Percentiles rank a stretch among this genome's conserved stretches.
phyloP scores from a whole-genome alignment of 306 rosid genomes.

The Erythrophleum fordii region DNA sequence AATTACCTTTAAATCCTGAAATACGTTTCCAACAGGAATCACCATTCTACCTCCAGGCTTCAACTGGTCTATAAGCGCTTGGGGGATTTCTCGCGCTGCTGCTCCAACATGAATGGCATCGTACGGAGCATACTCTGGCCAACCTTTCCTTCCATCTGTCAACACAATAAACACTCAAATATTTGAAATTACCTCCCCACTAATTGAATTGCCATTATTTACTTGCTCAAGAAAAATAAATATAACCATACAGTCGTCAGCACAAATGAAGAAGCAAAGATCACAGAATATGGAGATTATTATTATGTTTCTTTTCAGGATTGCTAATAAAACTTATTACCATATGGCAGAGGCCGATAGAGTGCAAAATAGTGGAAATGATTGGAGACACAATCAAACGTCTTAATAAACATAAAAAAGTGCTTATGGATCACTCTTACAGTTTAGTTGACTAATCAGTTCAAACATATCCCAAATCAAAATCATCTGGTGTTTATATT shows the following conservation, averaged over 20 bases:
- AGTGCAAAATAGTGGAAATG: not conserved
- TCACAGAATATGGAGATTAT: not conserved
- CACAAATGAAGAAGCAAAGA: not conserved
- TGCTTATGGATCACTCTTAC: constrained; percentile 8
- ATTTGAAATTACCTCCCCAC: not conserved
- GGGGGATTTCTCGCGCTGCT: constrained; percentile 87
- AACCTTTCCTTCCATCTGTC: constrained; percentile 93
- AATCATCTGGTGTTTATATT: constrained; percentile 2
- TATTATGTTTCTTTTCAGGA: not conserved
- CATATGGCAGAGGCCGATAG: not conserved
- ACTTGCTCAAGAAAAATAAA: not conserved
- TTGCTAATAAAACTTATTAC: not conserved
- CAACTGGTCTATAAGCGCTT: constrained; percentile 81
- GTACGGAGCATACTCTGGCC: constrained; percentile 84
- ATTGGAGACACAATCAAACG: not conserved
- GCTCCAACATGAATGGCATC: constrained; percentile 99
- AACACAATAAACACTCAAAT: constrained; percentile 19
- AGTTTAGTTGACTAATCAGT: constrained; percentile 14
- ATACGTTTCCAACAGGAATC: constrained; percentile 92
- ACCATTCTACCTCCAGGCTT: constrained; percentile 99
- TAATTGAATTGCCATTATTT: not conserved
- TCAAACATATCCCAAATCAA: not conserved
- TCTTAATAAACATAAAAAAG: not conserved
- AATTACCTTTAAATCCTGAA: constrained; percentile 84
- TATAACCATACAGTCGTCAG: not conserved